Conservation (phyloP, 768 basidiomycete species). For the Suillus ampliporus region DNA sequence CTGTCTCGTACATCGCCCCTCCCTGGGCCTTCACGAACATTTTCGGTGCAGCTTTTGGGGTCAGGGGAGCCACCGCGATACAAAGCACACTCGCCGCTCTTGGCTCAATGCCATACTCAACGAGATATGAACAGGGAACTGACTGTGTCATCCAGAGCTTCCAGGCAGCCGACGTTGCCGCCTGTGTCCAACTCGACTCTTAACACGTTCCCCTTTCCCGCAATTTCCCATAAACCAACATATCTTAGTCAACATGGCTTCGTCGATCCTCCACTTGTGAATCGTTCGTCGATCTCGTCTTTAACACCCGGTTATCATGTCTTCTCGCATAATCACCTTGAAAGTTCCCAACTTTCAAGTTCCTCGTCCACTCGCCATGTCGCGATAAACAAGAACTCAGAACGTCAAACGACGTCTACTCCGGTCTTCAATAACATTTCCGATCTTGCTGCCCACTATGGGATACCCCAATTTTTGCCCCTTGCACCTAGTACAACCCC, state of each 20-base stretch:
- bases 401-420: constrained; percentile 72
- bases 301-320: constrained; percentile 46
- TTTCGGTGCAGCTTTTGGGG: constrained; percentile 31
- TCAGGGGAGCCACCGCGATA: constrained; percentile 30
- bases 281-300: constrained; percentile 49
- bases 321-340: constrained; percentile 45
- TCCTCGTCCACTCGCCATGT: constrained; percentile 56
- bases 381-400: constrained; percentile 55
- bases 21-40: constrained; percentile 35
- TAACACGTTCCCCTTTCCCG: constrained; percentile 36
- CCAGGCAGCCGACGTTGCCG: constrained; percentile 60
- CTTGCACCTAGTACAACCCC: constrained; percentile 67
- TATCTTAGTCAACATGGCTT: constrained; percentile 54
- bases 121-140: constrained; percentile 52
- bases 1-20: constrained; percentile 36
- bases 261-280: constrained; percentile 46
- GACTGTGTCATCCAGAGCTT: constrained; percentile 49
- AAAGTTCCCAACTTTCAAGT: constrained; percentile 62
- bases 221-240: constrained; percentile 56
- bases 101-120: constrained; percentile 31
- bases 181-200: constrained; percentile 37
- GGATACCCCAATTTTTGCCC: constrained; percentile 74
- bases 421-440: constrained; percentile 67
- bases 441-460: constrained; percentile 80
- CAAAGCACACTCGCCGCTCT: constrained; percentile 21